Percentiles rank a stretch among this genome's conserved stretches.
phyloP scores from a whole-genome alignment of 2,329 filamentous ascomycete genomes.

The Dothideomycetes sp. region DNA sequence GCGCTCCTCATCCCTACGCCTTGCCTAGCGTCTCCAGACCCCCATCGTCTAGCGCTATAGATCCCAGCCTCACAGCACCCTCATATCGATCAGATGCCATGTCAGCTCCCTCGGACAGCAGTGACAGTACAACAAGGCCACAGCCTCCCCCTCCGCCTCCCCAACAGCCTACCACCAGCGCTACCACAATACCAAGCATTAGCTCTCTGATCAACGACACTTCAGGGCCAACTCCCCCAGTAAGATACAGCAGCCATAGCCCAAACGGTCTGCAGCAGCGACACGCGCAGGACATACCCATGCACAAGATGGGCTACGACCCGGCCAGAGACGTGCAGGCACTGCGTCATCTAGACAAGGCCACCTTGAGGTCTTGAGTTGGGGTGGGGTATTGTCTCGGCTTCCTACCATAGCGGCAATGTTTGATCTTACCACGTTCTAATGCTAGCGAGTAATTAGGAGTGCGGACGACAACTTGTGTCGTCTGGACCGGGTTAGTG shows the following conservation, averaged over 20 bases:
- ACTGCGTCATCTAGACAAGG: conserved; percentile 24
- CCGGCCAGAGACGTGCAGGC: conserved; percentile 23
- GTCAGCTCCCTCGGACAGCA: too few relatives aligned
- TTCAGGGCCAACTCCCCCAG: conserved; percentile 1
- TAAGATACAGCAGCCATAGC: conserved; percentile 18
- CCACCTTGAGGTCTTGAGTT: conserved; percentile 19
- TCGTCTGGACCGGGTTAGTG: too few relatives aligned
- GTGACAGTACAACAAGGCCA: conserved; percentile 31
- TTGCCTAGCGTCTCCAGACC: not conserved
- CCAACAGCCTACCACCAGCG: conserved; percentile 14
- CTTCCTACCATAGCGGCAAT: too few relatives aligned
- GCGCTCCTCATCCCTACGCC: conserved; percentile 4
- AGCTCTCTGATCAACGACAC: conserved; percentile 27
- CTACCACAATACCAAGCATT: conserved; percentile 42
- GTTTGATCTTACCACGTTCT: too few relatives aligned
- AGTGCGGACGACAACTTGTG: too few relatives aligned
- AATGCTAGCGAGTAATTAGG: too few relatives aligned
- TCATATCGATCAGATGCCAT: too few relatives aligned
- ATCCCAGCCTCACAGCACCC: too few relatives aligned
- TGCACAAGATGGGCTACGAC: conserved; percentile 26
- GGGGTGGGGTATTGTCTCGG: too few relatives aligned
- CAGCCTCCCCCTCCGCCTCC: conserved; percentile 34
- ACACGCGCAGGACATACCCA: conserved; percentile 23
- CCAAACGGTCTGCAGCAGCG: conserved; percentile 16
- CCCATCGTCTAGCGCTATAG: too few relatives aligned